Conservation (phyloP, 768 basidiomycete species). For the Boletellus ananas region DNA sequence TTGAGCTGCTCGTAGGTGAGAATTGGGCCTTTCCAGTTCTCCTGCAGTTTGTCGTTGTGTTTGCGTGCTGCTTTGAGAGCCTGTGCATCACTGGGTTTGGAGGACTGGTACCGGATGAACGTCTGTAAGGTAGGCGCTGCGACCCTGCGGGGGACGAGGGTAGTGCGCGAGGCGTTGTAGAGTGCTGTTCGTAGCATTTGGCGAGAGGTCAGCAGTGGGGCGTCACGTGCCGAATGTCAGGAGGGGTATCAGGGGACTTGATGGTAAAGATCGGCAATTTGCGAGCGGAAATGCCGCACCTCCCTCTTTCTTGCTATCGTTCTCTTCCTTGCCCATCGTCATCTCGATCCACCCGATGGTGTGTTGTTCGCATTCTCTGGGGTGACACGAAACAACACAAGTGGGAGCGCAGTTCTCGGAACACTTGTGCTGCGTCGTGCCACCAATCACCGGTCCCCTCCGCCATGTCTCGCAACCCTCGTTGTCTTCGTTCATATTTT, state of each 20-base stretch:
- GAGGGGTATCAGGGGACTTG: not conserved
- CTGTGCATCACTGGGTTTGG: conserved; percentile 23
- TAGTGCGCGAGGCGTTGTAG: conserved; percentile 12
- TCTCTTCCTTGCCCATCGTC: not conserved
- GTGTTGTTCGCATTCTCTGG: not conserved
- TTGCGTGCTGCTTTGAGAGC: conserved; percentile 30
- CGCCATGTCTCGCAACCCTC: not conserved
- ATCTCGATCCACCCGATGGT: not conserved
- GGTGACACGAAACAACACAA: conserved; percentile 23
- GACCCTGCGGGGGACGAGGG: conserved; percentile 2
- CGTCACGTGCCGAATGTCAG: conserved; percentile 11
- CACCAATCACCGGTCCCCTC: not conserved
- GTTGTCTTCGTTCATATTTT: not conserved
- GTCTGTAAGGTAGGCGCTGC: conserved; percentile 11
- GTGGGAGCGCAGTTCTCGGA: conserved; percentile 48
- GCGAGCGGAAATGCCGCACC: conserved; percentile 42
- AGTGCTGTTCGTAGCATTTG: conserved; percentile 26
- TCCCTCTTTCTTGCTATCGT: too few relatives aligned
- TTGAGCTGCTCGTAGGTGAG: conserved; percentile 81
- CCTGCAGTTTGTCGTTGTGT: conserved; percentile 39
- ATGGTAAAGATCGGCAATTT: conserved; percentile 21
- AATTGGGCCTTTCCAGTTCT: conserved; percentile 74
- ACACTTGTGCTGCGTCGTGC: conserved; percentile 33
- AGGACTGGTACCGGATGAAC: conserved; percentile 35
- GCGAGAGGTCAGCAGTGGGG: not conserved